A percentile compares a stretch with the other conserved stretches of the same genome.
Conservation (phyloP, 2,329 filamentous ascomycete species). For the Huntiella omanensis region DNA sequence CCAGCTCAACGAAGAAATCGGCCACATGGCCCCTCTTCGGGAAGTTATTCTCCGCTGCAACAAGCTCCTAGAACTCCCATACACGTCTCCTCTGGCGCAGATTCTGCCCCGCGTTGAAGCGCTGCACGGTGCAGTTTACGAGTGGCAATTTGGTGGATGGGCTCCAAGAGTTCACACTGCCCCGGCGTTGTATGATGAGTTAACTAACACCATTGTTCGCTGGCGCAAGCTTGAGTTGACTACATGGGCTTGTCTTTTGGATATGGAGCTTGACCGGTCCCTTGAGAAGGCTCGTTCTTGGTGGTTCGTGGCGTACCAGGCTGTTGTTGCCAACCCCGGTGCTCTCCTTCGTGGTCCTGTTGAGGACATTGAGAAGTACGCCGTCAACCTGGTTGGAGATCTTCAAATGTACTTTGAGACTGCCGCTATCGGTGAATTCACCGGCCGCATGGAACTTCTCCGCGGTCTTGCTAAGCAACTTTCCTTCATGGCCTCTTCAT, state of each 20-base stretch:
- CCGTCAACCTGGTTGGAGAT: slow-evolving; percentile 50
- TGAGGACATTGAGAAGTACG: slow-evolving; percentile 40
- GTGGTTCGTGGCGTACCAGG: slow-evolving; percentile 96
- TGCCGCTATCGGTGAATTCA: slow-evolving; percentile 67
- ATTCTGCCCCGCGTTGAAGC: slow-evolving; percentile 77
- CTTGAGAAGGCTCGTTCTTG: slow-evolving; percentile 65
- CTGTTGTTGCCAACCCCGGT: slow-evolving; percentile 57
- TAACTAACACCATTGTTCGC: slow-evolving; percentile 64
- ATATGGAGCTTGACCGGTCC: slow-evolving; percentile 62
- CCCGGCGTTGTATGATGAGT: slow-evolving; percentile 48
- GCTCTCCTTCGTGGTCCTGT: slow-evolving; percentile 39
- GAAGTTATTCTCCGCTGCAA: slow-evolving; percentile 63
- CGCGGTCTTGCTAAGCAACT: slow-evolving; percentile 47
- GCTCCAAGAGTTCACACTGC: slow-evolving; percentile 65
- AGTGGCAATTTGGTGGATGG: slow-evolving; percentile 80
- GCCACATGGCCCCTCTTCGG: slow-evolving; percentile 53
- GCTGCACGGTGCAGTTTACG: slow-evolving; percentile 65
- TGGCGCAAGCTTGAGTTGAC: slow-evolving; percentile 85
- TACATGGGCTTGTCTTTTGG: slow-evolving; percentile 79
- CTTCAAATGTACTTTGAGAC: slow-evolving; percentile 62
- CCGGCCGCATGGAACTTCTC: slow-evolving; percentile 52
- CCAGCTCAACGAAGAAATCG: slow-evolving; percentile 43
- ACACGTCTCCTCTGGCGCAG: slow-evolving; percentile 70
- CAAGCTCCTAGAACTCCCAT: slow-evolving; percentile 53
- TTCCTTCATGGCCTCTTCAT: slow-evolving; percentile 33